A percentile compares a stretch with the other conserved stretches of the same genome.
Conservation (phyloP, 257 asterid genomes). For the Solanum piurae region DNA sequence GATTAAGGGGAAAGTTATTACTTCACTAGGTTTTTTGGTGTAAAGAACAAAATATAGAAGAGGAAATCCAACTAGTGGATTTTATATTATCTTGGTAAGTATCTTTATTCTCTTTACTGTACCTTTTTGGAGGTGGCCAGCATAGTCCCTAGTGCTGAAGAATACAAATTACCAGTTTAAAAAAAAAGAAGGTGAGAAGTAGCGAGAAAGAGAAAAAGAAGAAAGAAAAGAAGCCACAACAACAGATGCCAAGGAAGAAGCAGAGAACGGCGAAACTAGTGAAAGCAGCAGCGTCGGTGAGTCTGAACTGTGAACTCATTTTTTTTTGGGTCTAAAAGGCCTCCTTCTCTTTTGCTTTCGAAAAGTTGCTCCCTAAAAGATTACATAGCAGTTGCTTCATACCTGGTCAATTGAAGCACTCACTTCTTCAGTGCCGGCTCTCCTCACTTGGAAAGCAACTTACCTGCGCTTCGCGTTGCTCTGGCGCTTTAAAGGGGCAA, state of each 20-base stretch:
- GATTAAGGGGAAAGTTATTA: background rate
- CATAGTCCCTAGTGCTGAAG: background rate
- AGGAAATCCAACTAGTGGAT: background rate
- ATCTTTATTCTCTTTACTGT: background rate
- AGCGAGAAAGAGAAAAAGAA: background rate
- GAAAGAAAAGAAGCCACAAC: background rate
- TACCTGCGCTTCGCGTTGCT: background rate
- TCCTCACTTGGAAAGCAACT: background rate
- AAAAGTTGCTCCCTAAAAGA: background rate
- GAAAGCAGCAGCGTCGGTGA: background rate
- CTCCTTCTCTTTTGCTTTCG: background rate
- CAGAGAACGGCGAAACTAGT: background rate
- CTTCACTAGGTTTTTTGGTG: background rate
- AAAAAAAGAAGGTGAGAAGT: background rate
- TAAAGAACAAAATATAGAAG: background rate
- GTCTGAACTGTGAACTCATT: background rate
- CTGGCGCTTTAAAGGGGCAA: background rate
- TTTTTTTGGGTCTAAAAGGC: background rate
- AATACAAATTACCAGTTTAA: too few relatives aligned
- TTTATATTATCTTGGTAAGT: background rate
- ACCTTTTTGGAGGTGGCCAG: background rate
- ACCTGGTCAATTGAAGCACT: background rate
- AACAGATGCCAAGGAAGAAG: background rate
- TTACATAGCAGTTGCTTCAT: background rate
- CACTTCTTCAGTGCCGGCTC: background rate